A percentile compares a stretch with the other conserved stretches of the same genome.
Evolutionary conservation across 75 land plant species (phyloP).

Genomic region (Adiantum capillusveneris): DNA sequence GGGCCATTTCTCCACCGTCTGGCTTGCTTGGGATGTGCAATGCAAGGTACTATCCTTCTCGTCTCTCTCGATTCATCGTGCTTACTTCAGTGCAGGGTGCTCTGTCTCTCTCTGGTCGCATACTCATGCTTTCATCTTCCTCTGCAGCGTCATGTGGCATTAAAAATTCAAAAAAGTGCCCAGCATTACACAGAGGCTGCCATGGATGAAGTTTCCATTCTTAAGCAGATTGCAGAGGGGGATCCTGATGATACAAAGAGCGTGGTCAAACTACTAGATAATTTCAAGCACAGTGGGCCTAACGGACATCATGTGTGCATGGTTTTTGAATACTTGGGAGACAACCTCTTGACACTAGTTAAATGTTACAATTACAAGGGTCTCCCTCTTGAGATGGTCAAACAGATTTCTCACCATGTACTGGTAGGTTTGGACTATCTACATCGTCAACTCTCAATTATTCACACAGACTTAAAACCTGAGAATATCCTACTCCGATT

Average conservation of each 20-base stretch:
- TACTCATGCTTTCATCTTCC: neutral
- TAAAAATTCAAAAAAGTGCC: constrained; percentile 94
- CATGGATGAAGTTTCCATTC: constrained; percentile 81
- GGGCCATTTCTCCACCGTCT: constrained; percentile 93
- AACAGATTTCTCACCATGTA: constrained; percentile 58
- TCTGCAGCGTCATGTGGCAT: constrained; percentile 68
- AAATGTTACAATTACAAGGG: constrained; percentile 77
- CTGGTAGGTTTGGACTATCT: constrained; percentile 83
- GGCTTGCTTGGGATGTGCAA: constrained; percentile 83
- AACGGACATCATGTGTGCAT: constrained; percentile 93
- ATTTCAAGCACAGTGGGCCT: constrained; percentile 83
- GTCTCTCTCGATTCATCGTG: too few relatives aligned
- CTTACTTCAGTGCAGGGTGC: neutral
- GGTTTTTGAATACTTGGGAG: constrained; percentile 94
- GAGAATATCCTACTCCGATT: constrained; percentile 78
- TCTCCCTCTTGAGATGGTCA: constrained; percentile 69
- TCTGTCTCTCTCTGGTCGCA: neutral
- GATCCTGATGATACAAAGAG: constrained; percentile 61
- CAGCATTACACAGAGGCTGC: constrained; percentile 92
- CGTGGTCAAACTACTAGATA: constrained; percentile 84
- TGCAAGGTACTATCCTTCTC: constrained; percentile 10
- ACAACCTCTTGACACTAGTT: constrained; percentile 78
- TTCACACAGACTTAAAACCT: constrained; percentile 96
- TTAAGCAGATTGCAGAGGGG: constrained; percentile 66
- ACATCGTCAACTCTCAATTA: constrained; percentile 77